Conservation (phyloP, 176 grass and related monocot genomes). For the Triticum monococcum region DNA sequence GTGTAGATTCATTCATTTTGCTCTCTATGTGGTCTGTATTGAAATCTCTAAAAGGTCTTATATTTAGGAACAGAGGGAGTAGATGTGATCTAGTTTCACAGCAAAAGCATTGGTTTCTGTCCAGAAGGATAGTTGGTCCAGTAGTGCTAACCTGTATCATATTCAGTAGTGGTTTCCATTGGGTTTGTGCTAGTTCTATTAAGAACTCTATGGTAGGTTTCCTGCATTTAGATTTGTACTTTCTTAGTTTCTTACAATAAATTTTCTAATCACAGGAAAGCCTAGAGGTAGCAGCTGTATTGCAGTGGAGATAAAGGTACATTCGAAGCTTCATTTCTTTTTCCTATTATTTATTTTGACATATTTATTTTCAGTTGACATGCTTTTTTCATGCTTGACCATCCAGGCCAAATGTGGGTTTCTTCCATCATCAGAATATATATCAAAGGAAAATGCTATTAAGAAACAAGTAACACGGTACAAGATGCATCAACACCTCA, state of each 20-base stretch:
- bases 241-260: conserved; percentile 23
- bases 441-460: conserved; percentile 66
- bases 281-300: conserved; percentile 50
- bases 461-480: conserved; percentile 86
- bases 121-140: background rate
- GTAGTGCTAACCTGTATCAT: background rate
- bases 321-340: conserved; percentile 26
- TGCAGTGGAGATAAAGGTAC: conserved; percentile 97
- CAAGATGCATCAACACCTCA: conserved; percentile 92
- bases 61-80: background rate
- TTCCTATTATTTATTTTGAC: conserved; percentile 22
- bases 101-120: conserved; percentile 1
- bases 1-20: no score
- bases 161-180: background rate
- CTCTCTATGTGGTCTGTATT: no score
- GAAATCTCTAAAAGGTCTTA: no score
- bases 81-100: background rate
- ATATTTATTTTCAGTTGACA: background rate
- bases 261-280: conserved; percentile 53
- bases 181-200: background rate
- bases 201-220: conserved; percentile 11
- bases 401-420: conserved; percentile 92
- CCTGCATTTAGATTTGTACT: background rate
- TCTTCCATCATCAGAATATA: conserved; percentile 88
- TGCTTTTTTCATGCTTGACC: conserved; percentile 1